Evolutionary conservation across 257 asterid species (phyloP).

Genomic region (Cordia subcordata): DNA sequence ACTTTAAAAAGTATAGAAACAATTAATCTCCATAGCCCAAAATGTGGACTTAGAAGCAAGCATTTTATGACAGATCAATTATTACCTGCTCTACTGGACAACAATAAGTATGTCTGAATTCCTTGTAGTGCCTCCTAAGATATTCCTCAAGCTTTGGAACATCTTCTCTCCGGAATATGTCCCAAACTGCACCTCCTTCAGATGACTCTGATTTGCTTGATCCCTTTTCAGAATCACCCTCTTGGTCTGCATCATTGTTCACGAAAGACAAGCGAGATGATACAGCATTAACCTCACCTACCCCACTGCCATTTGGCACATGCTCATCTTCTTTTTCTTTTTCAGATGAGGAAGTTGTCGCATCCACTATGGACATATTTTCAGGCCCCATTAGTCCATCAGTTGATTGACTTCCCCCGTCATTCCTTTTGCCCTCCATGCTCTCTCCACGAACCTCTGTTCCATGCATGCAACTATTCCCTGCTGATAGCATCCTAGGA

Average conservation of each 20-base stretch:
- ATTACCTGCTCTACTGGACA: slow-evolving; percentile 40
- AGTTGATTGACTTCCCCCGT: background rate
- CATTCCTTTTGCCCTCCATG: background rate
- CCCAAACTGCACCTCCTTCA: slow-evolving; percentile 81
- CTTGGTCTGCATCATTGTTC: background rate
- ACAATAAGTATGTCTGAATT: slow-evolving; percentile 44
- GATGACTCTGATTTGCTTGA: slow-evolving; percentile 14
- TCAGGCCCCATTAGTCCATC: slow-evolving; percentile 3
- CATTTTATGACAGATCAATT: slow-evolving; percentile 1
- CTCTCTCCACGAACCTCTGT: slow-evolving; percentile 4
- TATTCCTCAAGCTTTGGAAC: slow-evolving; percentile 55
- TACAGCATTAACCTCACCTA: slow-evolving; percentile 14
- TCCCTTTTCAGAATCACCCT: slow-evolving; percentile 4
- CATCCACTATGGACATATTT: slow-evolving; percentile 5
- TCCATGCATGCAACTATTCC: slow-evolving; percentile 3
- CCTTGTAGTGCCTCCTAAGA: slow-evolving; percentile 48
- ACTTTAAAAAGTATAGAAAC: background rate
- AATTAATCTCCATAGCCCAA: background rate
- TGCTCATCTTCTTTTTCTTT: slow-evolving; percentile 5
- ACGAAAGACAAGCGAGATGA: slow-evolving; percentile 1
- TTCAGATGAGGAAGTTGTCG: background rate
- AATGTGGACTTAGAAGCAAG: background rate
- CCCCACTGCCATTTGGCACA: slow-evolving; percentile 13
- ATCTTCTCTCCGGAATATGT: slow-evolving; percentile 71
- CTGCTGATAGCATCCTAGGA: slow-evolving; percentile 4